Evolutionary conservation across 768 basidiomycete genomes (phyloP).

Genomic region (Baorangia bicolor): DNA sequence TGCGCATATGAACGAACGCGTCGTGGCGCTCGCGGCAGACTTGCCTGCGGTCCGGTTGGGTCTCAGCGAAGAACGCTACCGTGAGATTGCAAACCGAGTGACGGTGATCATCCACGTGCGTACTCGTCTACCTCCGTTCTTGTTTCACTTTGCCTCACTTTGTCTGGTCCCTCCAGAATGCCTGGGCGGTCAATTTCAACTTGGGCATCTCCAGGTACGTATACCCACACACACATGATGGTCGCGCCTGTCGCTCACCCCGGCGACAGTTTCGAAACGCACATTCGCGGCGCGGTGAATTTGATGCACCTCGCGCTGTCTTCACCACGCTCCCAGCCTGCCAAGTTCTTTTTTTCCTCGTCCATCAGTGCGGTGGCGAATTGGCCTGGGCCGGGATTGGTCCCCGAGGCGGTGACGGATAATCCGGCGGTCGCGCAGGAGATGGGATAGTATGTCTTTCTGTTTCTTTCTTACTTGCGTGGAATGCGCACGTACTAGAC

Average conservation of each 20-base stretch:
- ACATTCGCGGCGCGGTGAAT: constrained; percentile 50
- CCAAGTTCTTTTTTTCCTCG: constrained; percentile 52
- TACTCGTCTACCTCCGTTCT: neutral
- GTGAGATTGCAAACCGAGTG: constrained; percentile 31
- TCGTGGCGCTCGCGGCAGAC: constrained; percentile 45
- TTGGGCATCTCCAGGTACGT: constrained; percentile 32
- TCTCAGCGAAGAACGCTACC: constrained; percentile 37
- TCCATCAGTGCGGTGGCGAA: constrained; percentile 38
- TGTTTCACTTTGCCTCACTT: neutral
- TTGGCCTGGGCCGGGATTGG: constrained; percentile 19
- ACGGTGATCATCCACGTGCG: constrained; percentile 49
- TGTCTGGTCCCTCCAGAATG: constrained; percentile 36
- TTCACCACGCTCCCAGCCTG: constrained; percentile 32
- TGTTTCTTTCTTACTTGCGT: neutral
- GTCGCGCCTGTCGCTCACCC: neutral
- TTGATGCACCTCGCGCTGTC: constrained; percentile 47
- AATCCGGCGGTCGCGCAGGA: constrained; percentile 31
- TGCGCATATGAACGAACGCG: constrained; percentile 19
- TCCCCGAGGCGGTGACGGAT: constrained; percentile 26
- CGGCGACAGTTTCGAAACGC: constrained; percentile 39
- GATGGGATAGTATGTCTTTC: constrained; percentile 31
- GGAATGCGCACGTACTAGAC: neutral
- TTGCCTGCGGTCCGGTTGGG: constrained; percentile 42
- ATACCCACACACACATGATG: neutral
- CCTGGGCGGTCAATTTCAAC: constrained; percentile 59